Evolutionary conservation across 2,329 filamentous ascomycete genomes (phyloP).

Genomic region (Sporothrix variecibatus): DNA sequence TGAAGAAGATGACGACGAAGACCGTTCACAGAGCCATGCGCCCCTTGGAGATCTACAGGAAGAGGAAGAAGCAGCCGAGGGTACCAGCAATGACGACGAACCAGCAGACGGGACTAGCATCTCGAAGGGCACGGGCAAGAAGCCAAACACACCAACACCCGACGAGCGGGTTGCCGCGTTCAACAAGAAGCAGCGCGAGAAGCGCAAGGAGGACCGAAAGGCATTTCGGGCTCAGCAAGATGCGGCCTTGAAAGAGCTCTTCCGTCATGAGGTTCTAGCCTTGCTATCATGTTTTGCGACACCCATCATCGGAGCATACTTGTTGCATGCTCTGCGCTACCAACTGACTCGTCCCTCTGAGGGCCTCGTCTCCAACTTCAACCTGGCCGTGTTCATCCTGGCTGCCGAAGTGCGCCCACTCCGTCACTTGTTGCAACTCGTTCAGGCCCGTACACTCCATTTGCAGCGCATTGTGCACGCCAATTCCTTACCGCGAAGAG

Average conservation of each 20-base stretch:
- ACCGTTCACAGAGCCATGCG: not conserved
- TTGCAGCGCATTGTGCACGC: constrained; percentile 71
- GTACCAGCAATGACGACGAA: constrained; percentile 44
- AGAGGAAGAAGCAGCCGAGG: constrained; percentile 42
- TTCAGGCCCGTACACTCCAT: constrained; percentile 76
- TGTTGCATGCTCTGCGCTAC: constrained; percentile 77
- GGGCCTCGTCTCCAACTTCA: constrained; percentile 87
- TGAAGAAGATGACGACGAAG: constrained; percentile 24
- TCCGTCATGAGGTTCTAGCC: constrained; percentile 72
- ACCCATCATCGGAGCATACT: constrained; percentile 76
- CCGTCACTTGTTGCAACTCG: constrained; percentile 77
- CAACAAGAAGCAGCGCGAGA: constrained; percentile 23
- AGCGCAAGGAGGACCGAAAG: constrained; percentile 34
- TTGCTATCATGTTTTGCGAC: constrained; percentile 77
- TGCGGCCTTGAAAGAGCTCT: constrained; percentile 63
- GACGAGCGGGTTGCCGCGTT: constrained; percentile 18
- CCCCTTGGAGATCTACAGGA: constrained; percentile 49
- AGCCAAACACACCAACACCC: not conserved
- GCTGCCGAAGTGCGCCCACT: constrained; percentile 83
- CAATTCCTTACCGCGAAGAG: constrained; percentile 46
- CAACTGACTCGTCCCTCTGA: constrained; percentile 83
- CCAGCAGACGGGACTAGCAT: too few relatives aligned
- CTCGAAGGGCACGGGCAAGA: not conserved
- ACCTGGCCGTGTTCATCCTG: constrained; percentile 85
- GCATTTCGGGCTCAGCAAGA: constrained; percentile 29